Base-by-base conservation (phyloP, 2,329 filamentous ascomycete species). In the Beauveria pseudobassiana region DNA sequence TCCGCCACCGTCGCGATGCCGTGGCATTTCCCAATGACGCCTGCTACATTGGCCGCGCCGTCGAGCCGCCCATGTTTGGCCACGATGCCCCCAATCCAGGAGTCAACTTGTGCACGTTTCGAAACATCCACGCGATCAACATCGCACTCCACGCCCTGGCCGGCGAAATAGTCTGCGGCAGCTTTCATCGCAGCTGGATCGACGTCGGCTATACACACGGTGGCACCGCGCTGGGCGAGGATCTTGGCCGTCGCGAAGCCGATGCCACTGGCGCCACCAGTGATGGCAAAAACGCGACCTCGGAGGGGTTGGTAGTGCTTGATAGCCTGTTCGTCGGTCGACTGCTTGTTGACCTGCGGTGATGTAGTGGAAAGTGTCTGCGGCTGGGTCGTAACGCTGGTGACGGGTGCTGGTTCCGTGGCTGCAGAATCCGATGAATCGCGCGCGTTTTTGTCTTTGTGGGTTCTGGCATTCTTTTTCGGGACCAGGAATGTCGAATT, bases 11-110 rank as follows among this genome's bases (percentile, higher is more conserved):
- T 65, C 42, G 73, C 69, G 59, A 73, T 66, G 12, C 73, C 74
- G 63, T 78, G 76, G 43, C 72, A 68, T 65, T 75, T 75, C 61
- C 78, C 78, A 64, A 80, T 78, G 49, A 82, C 71, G 9, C 80
- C 80, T 1, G 82, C 82, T 2, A 80, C 75, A 61, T 86, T 84
- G 24, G 78, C 81, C 12, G 81, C 79, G 7, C 81, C 77, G 66
- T 82, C 78, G 16, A 84, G 74, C 45, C 78, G 76, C 5, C 81
- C 81, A 57, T 80, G 79, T 30, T 73, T 73, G 10, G 72, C 67
- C 18, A 82, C 70, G 5, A 78, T 74, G 30, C 69, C 69, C 6
- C 70, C 69, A 49, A 82, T 78, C 81, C 81, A 83, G 24, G 67
- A 66, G 24, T 83, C 78, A 3, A 83, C 80, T 34, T 80, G 71